phyloP scores from a whole-genome alignment of 345 rosid species.

The Dimocarpus longan region DNA sequence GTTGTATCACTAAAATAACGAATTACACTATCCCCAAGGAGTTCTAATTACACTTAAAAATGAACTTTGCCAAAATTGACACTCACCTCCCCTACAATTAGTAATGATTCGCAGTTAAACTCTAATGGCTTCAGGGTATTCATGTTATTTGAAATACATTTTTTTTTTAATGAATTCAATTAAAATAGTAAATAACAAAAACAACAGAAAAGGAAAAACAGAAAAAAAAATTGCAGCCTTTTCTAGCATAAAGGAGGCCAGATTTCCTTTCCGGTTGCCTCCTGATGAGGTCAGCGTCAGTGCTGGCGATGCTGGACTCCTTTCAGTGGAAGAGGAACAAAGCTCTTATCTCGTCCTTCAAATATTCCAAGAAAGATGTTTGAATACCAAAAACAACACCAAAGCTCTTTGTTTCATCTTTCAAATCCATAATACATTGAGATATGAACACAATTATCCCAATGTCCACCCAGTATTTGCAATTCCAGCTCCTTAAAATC shows the following conservation, averaged over 20 bases:
- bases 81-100: not conserved
- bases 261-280: not conserved
- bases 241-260: not conserved
- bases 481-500: too few relatives aligned
- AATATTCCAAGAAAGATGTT: not conserved
- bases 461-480: too few relatives aligned
- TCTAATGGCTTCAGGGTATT: not conserved
- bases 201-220: too few relatives aligned
- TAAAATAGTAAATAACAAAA: too few relatives aligned
- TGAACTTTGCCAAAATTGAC: not conserved
- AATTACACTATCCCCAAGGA: not conserved
- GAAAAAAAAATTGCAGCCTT: not conserved
- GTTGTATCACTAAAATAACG: not conserved
- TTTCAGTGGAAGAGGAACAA: not conserved
- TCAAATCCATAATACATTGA: too few relatives aligned
- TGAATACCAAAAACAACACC: too few relatives aligned
- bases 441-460: too few relatives aligned
- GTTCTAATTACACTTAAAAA: not conserved
- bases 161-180: too few relatives aligned
- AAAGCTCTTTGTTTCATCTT: too few relatives aligned
- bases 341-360: not conserved
- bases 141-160: too few relatives aligned
- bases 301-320: not conserved
- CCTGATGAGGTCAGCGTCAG: not conserved
- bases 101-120: not conserved